Evolutionary conservation across 202 grass and related monocot genomes (phyloP).

Genomic region (Carex sylvatica): DNA sequence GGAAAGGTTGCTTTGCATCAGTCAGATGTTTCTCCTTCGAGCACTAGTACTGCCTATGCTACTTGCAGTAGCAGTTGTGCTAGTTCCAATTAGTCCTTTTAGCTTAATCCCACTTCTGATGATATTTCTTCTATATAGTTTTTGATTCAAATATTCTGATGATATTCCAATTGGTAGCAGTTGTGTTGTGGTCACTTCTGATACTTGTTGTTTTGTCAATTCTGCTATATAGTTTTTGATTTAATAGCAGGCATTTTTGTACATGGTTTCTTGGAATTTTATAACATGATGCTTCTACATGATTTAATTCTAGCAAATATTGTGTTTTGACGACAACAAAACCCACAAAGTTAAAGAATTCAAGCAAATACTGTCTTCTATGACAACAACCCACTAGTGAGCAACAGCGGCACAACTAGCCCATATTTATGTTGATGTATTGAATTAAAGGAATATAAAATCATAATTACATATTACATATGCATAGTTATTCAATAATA

Average conservation of each 20-base stretch:
- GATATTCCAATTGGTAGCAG: no score
- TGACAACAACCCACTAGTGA: no score
- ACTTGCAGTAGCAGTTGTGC: slow-evolving; percentile 4
- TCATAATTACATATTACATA: no score
- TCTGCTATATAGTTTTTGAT: slow-evolving; percentile 9
- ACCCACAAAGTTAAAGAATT: neutral
- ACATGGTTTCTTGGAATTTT: neutral
- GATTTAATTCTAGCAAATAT: no score
- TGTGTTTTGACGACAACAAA: neutral
- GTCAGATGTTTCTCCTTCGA: slow-evolving; percentile 22
- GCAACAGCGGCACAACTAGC: no score
- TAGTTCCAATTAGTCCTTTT: slow-evolving; percentile 2
- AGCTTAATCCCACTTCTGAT: neutral
- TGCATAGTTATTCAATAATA: no score
- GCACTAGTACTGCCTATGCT: slow-evolving; percentile 20
- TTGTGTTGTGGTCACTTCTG: neutral
- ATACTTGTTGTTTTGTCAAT: neutral
- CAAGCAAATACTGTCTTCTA: no score
- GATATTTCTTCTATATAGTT: no score
- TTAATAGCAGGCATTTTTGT: neutral
- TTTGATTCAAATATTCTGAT: no score
- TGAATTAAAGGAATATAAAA: no score
- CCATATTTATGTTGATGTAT: no score
- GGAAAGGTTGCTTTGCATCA: slow-evolving; percentile 36
- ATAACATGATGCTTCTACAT: no score